Conservation (phyloP, 2,329 filamentous ascomycete species). For the Penicillium sp. region DNA sequence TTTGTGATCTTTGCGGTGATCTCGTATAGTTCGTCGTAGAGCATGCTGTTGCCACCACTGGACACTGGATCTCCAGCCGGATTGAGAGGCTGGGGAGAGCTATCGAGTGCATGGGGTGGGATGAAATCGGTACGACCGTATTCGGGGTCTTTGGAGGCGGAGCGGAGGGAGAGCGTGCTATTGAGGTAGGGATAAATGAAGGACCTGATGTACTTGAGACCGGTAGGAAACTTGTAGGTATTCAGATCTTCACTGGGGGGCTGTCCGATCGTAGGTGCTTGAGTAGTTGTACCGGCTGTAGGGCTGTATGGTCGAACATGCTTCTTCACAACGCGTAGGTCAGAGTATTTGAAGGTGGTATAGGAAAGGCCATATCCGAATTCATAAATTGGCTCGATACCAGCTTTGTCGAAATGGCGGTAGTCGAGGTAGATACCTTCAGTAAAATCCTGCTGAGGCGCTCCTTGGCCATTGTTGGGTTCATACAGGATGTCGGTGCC, state of each 20-base stretch:
- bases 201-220: background rate
- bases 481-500: slow-evolving; percentile 53
- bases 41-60: slow-evolving; percentile 50
- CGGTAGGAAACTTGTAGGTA: slow-evolving; percentile 13
- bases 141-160: slow-evolving; percentile 10
- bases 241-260: slow-evolving; percentile 23
- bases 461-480: slow-evolving; percentile 53
- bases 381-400: slow-evolving; percentile 58
- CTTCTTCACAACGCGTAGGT: slow-evolving; percentile 52
- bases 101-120: slow-evolving; percentile 4
- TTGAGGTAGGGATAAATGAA: slow-evolving; percentile 21
- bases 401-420: slow-evolving; percentile 51
- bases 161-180: slow-evolving; percentile 10
- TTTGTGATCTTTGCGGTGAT: slow-evolving; percentile 69
- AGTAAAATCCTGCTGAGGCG: slow-evolving; percentile 57
- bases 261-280: slow-evolving; percentile 59
- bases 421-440: slow-evolving; percentile 60
- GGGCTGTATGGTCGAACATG: background rate
- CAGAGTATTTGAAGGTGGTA: slow-evolving; percentile 55
- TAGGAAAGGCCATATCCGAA: slow-evolving; percentile 63
- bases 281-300: slow-evolving; percentile 58
- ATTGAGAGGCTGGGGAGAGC: slow-evolving; percentile 4
- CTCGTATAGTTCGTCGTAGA: slow-evolving; percentile 29
- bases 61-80: slow-evolving; percentile 7
- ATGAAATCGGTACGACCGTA: slow-evolving; percentile 14